Base-by-base conservation (phyloP, 805 yeast genomes). In the Wickerhamiella allomyrinae region DNA sequence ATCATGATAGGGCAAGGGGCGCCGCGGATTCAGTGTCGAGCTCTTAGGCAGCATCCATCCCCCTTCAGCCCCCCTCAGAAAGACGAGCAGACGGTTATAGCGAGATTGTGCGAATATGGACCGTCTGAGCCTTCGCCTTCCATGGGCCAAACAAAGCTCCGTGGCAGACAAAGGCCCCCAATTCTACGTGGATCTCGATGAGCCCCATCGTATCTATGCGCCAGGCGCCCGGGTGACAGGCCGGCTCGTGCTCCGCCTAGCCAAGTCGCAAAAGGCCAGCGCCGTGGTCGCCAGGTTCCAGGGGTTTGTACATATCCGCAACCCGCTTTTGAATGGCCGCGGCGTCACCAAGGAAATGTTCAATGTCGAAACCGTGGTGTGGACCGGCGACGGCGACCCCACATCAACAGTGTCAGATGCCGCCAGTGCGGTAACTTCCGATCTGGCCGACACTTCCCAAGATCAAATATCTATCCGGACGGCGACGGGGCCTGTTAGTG, bases 131-230 rank as follows among this genome's bases (percentile, higher is more conserved):
- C 29, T 25, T 10, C 8, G n/a, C 13, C 29, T 25, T 11, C 29
- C 29, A 7, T 25, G 29, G 29, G 8, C 29, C 5, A 25, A n/a
- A n/a, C 8, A 25, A 8, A 29, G 5, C 5, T n/a, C 34, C 5
- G 13, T 20, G 3, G 14, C 20, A 17, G 20, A 29, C 6, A 17
- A 29, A 5, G 38, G 29, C n/a, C 29, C 38, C 38, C 27, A 21
- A 3, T 78, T 83, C 59, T 80, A 76, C 58, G 76, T 85, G 38
- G 67, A 67, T 36, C 65, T 85, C 37, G 79, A 77, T 47, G 77
- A 78, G 42, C 87, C 94, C 1, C 94, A 83, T 57, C 72, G 73
- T 49, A 63, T 71, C 3, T 84, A 79, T 74, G 62, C 67, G n/a
- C 94, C 95, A 0, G 91, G 89, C 13, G 94, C 84, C 41, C 70